These are phyloP conservation scores for Tolypocladium tundrense DNA, from an alignment of 2,329 filamentous ascomycete species.

Conservation along the genomic window DNA sequence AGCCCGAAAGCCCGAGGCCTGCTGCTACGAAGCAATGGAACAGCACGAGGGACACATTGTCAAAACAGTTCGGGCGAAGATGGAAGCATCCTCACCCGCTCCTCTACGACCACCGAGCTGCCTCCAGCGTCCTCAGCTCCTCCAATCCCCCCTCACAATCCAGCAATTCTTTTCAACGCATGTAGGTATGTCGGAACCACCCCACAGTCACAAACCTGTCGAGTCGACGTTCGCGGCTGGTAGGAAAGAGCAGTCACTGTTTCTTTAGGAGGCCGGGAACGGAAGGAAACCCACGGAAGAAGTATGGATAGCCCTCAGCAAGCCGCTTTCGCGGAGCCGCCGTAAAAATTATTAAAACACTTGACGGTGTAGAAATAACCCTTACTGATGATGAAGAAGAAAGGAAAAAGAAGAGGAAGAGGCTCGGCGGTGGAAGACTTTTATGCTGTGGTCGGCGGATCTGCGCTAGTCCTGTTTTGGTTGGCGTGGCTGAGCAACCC, in stretches of 20 bases:
- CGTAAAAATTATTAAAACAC: slow-evolving; percentile 34
- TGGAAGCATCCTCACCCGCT: background rate
- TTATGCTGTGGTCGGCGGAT: slow-evolving; percentile 6
- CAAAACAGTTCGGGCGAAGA: no score
- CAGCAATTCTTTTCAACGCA: background rate
- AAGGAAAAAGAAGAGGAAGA: slow-evolving; percentile 15
- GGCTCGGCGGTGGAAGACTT: background rate
- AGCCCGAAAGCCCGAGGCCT: background rate
- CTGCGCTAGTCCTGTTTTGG: background rate
- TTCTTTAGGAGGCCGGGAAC: slow-evolving; percentile 44
- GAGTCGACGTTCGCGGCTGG: slow-evolving; percentile 28
- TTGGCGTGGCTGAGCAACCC: background rate
- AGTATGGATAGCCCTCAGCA: slow-evolving; percentile 40
- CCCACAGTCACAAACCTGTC: slow-evolving; percentile 40
- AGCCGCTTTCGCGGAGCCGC: slow-evolving; percentile 43
- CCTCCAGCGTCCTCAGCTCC: background rate
- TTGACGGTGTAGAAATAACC: slow-evolving; percentile 40
- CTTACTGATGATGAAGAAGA: slow-evolving; percentile 33
- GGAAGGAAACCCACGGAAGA: slow-evolving; percentile 39
- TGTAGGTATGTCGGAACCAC: slow-evolving; percentile 32
- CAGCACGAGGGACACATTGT: background rate
- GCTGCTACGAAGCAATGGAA: background rate
- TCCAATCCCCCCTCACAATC: background rate
- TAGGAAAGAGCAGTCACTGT: slow-evolving; percentile 34
- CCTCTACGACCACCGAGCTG: background rate